Percentiles rank a stretch among this genome's conserved stretches.
Conservation (phyloP, 179 eudicot species). For the Carnegiea gigantea region DNA sequence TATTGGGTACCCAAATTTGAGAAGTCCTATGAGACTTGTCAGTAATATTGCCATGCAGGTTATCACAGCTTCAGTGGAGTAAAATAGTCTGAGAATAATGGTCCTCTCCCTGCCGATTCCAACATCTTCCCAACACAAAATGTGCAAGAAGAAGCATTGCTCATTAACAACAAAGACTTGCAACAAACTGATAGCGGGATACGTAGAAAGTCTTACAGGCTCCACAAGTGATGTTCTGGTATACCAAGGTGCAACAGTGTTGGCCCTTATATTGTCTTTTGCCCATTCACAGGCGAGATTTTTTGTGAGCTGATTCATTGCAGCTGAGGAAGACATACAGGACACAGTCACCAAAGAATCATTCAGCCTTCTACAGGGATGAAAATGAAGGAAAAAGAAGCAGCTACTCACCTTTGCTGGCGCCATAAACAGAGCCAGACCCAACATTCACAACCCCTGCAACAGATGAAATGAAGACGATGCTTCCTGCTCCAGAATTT, state of each 20-base stretch:
- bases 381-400: background rate
- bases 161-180: background rate
- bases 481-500: constrained; percentile 62
- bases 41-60: background rate
- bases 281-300: constrained; percentile 96
- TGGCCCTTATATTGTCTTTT: constrained; percentile 72
- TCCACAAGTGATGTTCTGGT: constrained; percentile 66
- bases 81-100: background rate
- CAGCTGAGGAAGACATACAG: constrained; percentile 43
- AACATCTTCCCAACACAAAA: background rate
- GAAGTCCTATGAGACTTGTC: background rate
- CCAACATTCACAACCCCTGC: constrained; percentile 53
- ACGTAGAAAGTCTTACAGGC: constrained; percentile 38
- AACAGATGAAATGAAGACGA: constrained; percentile 80
- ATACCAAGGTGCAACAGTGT: constrained; percentile 73
- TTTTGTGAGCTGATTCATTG: constrained; percentile 76
- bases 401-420: constrained; percentile 52
- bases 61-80: background rate
- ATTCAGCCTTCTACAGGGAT: background rate
- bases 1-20: background rate
- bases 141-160: background rate
- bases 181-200: background rate
- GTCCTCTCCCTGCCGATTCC: background rate
- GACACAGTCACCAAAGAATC: background rate
- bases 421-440: constrained; percentile 63